Base-by-base conservation (phyloP, 1,284 basidiomycete genomes). In the Neonothopanus nambi region DNA sequence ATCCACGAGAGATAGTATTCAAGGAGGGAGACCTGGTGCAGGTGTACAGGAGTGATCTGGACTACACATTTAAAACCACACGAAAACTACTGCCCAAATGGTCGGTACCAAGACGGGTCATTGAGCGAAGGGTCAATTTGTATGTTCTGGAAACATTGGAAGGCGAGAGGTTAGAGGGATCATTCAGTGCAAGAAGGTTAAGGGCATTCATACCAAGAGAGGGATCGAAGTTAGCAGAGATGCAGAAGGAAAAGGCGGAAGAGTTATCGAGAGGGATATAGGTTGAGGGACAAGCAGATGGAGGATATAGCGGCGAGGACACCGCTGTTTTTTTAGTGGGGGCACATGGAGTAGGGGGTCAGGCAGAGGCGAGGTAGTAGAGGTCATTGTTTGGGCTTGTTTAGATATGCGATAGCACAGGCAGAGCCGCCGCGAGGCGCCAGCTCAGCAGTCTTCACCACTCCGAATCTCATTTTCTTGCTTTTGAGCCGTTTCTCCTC, bases 1-100 rank as follows among this genome's bases (percentile, higher is more conserved):
- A 26, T 15, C 55, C 59, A n/a, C 48, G 59, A 4, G 61, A 60
- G 40, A 61, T 68, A 5, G 53, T 60, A 12, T 70, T 67, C 54
- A 9, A 51, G 23, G 50, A 28, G 17, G 66, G 67, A 0, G 40
- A 70, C 8, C 63, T 70, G 12, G 68, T 71, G 1, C 70, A 70
- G 40, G 60, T 69, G 3, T 66, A 65, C 48, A 43, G 61, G 1
- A 65, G 56, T 42, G 60, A 68, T 47, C 60, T 69, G 18, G 60
- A 65, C 33, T 57, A 64, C 57, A 70, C 66, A 3, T 57, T 67
- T 47, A 62, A 59, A 42, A 56, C 62, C 7, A 55, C 62, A 28
- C 41, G 60, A 24, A 70, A 69, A 49, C 44, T 70, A 8, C 30
- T 57, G 5, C 64, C 63, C 4, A 64, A 57, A 41, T 67, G 64